A percentile compares a stretch with the other conserved stretches of the same genome.
phyloP scores from a whole-genome alignment of 2,329 filamentous ascomycete species.

The Paecilomyces dactylethromorphus region DNA sequence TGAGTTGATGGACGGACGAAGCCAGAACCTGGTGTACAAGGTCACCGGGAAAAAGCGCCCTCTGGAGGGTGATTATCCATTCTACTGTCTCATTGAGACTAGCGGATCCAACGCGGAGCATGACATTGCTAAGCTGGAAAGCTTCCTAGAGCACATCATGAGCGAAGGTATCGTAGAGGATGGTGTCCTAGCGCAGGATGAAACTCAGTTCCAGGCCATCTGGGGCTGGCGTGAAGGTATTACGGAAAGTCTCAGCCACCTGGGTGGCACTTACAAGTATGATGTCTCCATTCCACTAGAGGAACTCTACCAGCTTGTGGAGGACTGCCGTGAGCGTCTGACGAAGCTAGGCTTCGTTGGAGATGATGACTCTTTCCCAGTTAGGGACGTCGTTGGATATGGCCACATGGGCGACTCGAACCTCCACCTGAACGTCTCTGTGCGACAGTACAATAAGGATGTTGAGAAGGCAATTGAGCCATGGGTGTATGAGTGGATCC shows the following conservation, averaged over 20 bases:
- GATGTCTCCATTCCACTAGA: conserved; percentile 88
- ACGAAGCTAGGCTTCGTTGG: conserved; percentile 69
- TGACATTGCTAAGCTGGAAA: conserved; percentile 83
- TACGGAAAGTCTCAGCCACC: conserved; percentile 79
- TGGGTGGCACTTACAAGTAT: conserved; percentile 97
- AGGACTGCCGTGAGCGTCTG: conserved; percentile 71
- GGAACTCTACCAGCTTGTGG: conserved; percentile 82
- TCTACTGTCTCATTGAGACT: conserved; percentile 96
- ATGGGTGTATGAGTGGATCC: conserved; percentile 96
- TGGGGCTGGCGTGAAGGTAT: conserved; percentile 95
- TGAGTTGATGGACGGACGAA: conserved; percentile 88
- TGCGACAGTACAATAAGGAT: conserved; percentile 73
- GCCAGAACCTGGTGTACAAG: conserved; percentile 67
- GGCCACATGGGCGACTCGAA: conserved; percentile 98
- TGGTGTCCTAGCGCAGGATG: conserved; percentile 86
- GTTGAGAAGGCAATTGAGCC: conserved; percentile 88
- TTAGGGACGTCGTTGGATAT: conserved; percentile 87
- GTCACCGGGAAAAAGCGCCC: conserved; percentile 74
- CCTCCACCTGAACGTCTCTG: conserved; percentile 84
- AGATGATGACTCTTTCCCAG: conserved; percentile 67
- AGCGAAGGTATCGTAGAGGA: conserved; percentile 77
- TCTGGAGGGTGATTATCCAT: conserved; percentile 76
- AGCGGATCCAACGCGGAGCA: conserved; percentile 92
- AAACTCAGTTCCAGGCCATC: conserved; percentile 76
- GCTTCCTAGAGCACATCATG: conserved; percentile 90